These are phyloP conservation scores for Kuraishia cidri DNA, from an alignment of 805 yeast species.

Conservation along the genomic window DNA sequence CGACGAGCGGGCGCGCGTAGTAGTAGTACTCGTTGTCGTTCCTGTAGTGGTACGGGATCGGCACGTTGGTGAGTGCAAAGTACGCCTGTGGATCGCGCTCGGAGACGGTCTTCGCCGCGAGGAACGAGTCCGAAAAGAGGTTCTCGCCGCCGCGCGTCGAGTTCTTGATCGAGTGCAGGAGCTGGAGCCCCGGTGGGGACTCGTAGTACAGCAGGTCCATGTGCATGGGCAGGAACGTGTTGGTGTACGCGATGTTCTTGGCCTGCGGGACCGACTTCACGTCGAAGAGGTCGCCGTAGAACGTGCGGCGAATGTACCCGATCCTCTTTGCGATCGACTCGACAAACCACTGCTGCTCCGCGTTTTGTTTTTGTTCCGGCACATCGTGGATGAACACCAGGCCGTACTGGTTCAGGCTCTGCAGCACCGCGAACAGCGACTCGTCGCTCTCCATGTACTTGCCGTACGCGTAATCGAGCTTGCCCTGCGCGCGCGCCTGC, in stretches of 20 bases:
- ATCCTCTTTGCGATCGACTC: constrained; percentile 33
- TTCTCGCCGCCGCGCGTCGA: constrained; percentile 59
- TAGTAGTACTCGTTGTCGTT: constrained; percentile 55
- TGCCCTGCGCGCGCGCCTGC: constrained; percentile 10
- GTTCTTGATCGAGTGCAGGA: constrained; percentile 51
- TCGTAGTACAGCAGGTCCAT: constrained; percentile 74
- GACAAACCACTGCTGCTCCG: constrained; percentile 20
- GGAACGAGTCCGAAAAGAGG: constrained; percentile 60
- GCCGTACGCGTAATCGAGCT: constrained; percentile 20
- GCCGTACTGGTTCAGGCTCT: constrained; percentile 46
- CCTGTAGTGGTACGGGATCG: constrained; percentile 61
- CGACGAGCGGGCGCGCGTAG: constrained; percentile 53
- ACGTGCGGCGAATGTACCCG: constrained; percentile 52
- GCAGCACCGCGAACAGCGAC: constrained; percentile 27
- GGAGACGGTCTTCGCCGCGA: constrained; percentile 50
- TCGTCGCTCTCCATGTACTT: constrained; percentile 28
- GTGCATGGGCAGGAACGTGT: constrained; percentile 57
- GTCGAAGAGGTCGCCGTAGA: constrained; percentile 66
- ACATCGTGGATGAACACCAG: constrained; percentile 42
- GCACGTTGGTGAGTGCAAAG: constrained; percentile 49
- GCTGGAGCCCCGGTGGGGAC: constrained; percentile 74
- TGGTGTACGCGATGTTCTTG: constrained; percentile 63
- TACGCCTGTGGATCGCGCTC: constrained; percentile 54
- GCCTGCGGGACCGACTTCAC: constrained; percentile 47
- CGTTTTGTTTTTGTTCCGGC: constrained; percentile 29